phyloP scores from a whole-genome alignment of 2,329 filamentous ascomycete genomes.

The Xylariomycetidae sp. region DNA sequence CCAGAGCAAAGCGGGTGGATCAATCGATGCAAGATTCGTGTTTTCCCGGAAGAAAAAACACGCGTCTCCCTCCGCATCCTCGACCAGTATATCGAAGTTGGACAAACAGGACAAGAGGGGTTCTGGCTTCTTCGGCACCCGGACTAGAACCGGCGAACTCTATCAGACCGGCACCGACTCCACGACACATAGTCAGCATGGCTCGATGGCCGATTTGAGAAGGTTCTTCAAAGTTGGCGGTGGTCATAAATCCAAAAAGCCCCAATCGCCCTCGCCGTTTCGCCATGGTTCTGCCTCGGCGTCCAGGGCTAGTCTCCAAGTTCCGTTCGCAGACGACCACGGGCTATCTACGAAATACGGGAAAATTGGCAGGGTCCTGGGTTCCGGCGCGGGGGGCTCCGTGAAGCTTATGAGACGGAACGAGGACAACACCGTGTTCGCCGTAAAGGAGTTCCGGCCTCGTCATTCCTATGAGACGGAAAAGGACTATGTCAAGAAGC shows the following conservation, averaged over 20 bases:
- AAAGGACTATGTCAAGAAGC: constrained; percentile 94
- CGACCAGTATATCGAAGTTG: constrained; percentile 42
- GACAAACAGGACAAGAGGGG: constrained; percentile 44
- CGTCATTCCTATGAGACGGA: constrained; percentile 90
- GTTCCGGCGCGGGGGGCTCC: constrained; percentile 89
- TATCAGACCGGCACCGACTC: constrained; percentile 41
- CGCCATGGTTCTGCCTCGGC: constrained; percentile 40
- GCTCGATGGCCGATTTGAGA: constrained; percentile 91
- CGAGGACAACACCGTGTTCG: constrained; percentile 89
- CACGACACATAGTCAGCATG: constrained; percentile 50
- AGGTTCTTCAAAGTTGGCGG: constrained; percentile 86
- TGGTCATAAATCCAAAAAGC: constrained; percentile 63
- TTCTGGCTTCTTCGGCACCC: constrained; percentile 36
- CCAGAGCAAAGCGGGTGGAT: constrained; percentile 56
- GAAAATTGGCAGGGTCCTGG: constrained; percentile 89
- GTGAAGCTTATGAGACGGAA: constrained; percentile 91
- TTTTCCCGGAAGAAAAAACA: constrained; percentile 72
- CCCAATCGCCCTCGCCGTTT: constrained; percentile 56
- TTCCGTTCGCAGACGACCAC: constrained; percentile 93
- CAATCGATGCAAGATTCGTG: constrained; percentile 75
- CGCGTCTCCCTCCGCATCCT: constrained; percentile 48
- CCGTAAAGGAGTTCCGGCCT: constrained; percentile 93
- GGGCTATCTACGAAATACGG: constrained; percentile 87
- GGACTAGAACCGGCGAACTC: constrained; percentile 36
- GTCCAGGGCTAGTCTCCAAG: constrained; percentile 49